Conservation (phyloP, 1,139 yeast genomes). For the Spathaspora sp. region DNA sequence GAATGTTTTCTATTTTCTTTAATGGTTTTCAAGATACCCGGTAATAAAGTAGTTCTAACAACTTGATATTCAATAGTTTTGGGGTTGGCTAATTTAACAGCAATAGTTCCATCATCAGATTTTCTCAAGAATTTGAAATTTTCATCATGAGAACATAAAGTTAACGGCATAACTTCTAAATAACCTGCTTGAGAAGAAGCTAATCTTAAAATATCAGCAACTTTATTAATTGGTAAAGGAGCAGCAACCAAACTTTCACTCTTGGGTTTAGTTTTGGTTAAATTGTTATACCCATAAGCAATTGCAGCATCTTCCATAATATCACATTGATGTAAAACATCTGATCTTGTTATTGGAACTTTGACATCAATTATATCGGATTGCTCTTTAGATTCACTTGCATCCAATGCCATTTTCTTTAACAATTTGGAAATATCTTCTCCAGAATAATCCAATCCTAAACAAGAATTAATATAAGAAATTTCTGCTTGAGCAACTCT, state of each 20-base stretch:
- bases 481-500: constrained; percentile 75
- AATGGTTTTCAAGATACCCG: constrained; percentile 93
- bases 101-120: constrained; percentile 70
- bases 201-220: constrained; percentile 84
- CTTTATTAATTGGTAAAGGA: constrained; percentile 87
- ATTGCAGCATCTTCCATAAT: constrained; percentile 98
- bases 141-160: constrained; percentile 95
- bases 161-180: constrained; percentile 93
- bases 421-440: constrained; percentile 69
- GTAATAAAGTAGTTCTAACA: constrained; percentile 89
- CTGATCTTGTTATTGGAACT: constrained; percentile 93
- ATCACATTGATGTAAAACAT: constrained; percentile 95
- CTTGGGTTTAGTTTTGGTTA: constrained; percentile 77
- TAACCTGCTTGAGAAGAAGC: constrained; percentile 96
- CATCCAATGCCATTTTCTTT: constrained; percentile 77
- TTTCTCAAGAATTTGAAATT: constrained; percentile 83
- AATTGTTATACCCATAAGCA: constrained; percentile 91
- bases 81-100: constrained; percentile 92
- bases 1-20: constrained; percentile 96
- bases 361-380: constrained; percentile 61
- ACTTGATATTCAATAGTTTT: constrained; percentile 97
- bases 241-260: constrained; percentile 80
- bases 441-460: constrained; percentile 73
- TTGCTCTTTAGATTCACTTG: constrained; percentile 51
- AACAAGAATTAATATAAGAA: constrained; percentile 84